Base-by-base conservation (phyloP, 257 asterid species). In the Salvia splendens region DNA sequence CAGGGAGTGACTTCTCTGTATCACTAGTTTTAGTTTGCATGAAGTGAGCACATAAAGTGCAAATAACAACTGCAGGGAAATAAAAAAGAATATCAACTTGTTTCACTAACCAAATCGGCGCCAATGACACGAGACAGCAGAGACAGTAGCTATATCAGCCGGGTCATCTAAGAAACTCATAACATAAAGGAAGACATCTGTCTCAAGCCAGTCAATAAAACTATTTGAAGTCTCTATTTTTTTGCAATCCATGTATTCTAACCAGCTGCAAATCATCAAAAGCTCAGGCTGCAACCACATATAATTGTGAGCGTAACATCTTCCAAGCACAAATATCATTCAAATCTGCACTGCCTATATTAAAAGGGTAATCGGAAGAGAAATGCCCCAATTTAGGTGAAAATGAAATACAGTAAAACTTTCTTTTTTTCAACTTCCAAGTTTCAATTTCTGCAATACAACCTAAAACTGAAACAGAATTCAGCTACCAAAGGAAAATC, bases 131-230 rank as follows among this genome's bases (percentile, higher is more conserved):
- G 95, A 88, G 54, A 83, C 92, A 9, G 78, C 73, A 61, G 86
- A 71, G 28, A 85, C 84, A 45, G 84, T 89, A 61, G 81, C 84
- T 16, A 91, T 52, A 77, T 88, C 97, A 30, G 79, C 83, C 5
- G 91, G 93, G 71, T 91, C 97, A 71, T 74, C 82, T 75, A 91
- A 69, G 75, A 75, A 74, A 65, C 68, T 78, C 81, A 88, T 64
- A 71, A 88, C 77, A 67, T 75, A 48, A 24, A 75, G 5, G 46
- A 78, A 80, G 72, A 83, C 65, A 24, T 88, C 95, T 2, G 61
- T 45, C 71, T 75, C 89, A 17, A 85, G 84, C 73, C 70, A 75
- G 73, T 82, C 70, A 77, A 88, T 5, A 42, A 86, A 86, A 68
- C 89, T 83, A 35, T 81, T 47, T 51, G 66, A 20, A 62, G 60